Evolutionary conservation across 352 stramenopile species (phyloP).

Genomic region (Plasmopara muralis): DNA sequence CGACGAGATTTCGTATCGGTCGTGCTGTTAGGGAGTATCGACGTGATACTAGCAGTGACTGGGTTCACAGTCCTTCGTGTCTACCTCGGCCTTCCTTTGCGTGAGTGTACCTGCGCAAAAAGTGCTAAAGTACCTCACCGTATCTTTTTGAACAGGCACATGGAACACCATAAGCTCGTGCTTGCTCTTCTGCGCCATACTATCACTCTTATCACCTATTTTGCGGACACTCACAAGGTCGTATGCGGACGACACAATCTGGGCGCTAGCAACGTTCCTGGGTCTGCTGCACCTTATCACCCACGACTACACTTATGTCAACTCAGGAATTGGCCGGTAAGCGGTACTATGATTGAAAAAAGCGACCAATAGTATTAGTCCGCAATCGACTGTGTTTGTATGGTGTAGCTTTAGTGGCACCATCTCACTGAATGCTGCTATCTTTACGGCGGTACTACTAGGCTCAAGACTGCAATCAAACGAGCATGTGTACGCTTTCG

Average conservation of each 20-base stretch:
- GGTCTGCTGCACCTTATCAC: conserved; percentile 83
- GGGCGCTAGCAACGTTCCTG: conserved; percentile 70
- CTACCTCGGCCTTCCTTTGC: conserved; percentile 26
- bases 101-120: conserved; percentile 21
- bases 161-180: conserved; percentile 56
- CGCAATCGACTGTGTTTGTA: not conserved
- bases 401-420: conserved; percentile 71
- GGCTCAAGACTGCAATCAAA: conserved; percentile 87
- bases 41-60: conserved; percentile 44
- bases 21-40: conserved; percentile 43
- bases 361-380: not conserved
- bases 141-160: conserved; percentile 24
- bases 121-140: not conserved
- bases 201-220: conserved; percentile 85
- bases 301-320: conserved; percentile 88
- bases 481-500: conserved; percentile 88
- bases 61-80: conserved; percentile 55
- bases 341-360: conserved; percentile 3
- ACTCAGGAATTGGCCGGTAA: conserved; percentile 67
- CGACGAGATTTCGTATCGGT: conserved; percentile 49
- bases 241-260: conserved; percentile 90
- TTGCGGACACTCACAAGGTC: conserved; percentile 87
- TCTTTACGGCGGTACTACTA: conserved; percentile 89
- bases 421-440: conserved; percentile 89
- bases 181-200: conserved; percentile 73